Conservation (phyloP, 805 yeast species). For the Metschnikowia picachoensis region DNA sequence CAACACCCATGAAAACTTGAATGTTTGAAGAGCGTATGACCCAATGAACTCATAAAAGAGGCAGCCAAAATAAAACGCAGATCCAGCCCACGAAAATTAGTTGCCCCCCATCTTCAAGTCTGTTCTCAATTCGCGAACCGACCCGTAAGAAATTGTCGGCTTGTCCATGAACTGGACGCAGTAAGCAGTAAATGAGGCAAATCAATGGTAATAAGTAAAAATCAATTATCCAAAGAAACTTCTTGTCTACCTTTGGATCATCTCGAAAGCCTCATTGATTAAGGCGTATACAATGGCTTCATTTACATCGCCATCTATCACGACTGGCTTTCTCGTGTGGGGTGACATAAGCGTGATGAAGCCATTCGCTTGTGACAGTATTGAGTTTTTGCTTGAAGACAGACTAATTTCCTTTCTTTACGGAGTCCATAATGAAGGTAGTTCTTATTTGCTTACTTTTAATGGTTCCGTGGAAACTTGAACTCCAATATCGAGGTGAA, state of each 20-base stretch:
- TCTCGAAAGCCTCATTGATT: slow-evolving; percentile 22
- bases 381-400: slow-evolving; percentile 2
- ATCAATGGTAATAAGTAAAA: slow-evolving; percentile 47
- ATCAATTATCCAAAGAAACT: slow-evolving; percentile 32
- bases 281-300: slow-evolving; percentile 42
- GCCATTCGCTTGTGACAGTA: slow-evolving; percentile 7
- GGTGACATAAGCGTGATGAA: slow-evolving; percentile 17
- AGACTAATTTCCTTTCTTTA: slow-evolving; percentile 1
- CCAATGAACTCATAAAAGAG: slow-evolving; percentile 11
- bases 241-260: slow-evolving; percentile 30
- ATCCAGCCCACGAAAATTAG: slow-evolving; percentile 27
- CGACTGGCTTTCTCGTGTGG: slow-evolving; percentile 18
- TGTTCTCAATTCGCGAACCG: slow-evolving; percentile 47
- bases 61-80: slow-evolving; percentile 19
- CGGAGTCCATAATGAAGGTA: background rate
- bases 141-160: slow-evolving; percentile 46
- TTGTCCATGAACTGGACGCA: slow-evolving; percentile 61
- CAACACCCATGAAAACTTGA: slow-evolving; percentile 3
- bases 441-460: background rate
- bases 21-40: slow-evolving; percentile 8
- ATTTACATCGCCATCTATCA: slow-evolving; percentile 34
- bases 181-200: slow-evolving; percentile 38
- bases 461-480: background rate
- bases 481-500: too few relatives aligned
- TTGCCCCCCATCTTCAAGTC: slow-evolving; percentile 31